Conservation (phyloP, 116 monocot genomes). For the Cymodocea nodosa region DNA sequence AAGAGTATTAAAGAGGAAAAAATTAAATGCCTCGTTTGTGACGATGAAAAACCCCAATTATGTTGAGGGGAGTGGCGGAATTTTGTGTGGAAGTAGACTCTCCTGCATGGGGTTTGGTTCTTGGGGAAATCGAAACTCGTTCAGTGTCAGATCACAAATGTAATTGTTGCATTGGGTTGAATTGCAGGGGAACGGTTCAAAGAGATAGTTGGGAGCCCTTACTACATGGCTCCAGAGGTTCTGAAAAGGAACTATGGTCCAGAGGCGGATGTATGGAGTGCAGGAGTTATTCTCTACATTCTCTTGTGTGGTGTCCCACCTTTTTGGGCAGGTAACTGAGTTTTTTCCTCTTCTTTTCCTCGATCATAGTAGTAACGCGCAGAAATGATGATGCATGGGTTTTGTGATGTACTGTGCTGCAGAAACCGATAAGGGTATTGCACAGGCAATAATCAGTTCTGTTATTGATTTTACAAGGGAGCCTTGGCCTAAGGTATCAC, state of each 20-base stretch:
- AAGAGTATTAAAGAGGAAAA: too few species aligned
- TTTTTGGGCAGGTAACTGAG: constrained; percentile 63
- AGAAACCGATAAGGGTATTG: constrained; percentile 82
- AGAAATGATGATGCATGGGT: too few species aligned
- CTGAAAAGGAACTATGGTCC: constrained; percentile 57
- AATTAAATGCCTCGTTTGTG: too few species aligned
- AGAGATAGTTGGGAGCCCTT: constrained; percentile 74
- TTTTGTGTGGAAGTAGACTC: too few species aligned
- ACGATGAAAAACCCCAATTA: too few species aligned
- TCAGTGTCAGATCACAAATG: neutral
- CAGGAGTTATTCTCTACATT: constrained; percentile 82
- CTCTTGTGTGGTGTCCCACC: constrained; percentile 76
- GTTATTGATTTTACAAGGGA: constrained; percentile 55
- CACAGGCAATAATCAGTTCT: constrained; percentile 46
- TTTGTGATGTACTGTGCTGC: constrained; percentile 6
- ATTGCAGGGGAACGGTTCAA: constrained; percentile 34
- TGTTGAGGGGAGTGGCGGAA: too few species aligned
- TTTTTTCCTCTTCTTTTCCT: neutral
- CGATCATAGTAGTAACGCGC: neutral
- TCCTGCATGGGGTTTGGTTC: too few species aligned
- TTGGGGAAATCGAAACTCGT: too few species aligned
- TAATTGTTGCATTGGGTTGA: neutral
- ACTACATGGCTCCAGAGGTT: constrained; percentile 86
- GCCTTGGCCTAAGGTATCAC: constrained; percentile 71
- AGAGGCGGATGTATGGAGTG: constrained; percentile 74